phyloP scores from a whole-genome alignment of 495 filamentous ascomycete species.

The Hypoxylon cercidicola region DNA sequence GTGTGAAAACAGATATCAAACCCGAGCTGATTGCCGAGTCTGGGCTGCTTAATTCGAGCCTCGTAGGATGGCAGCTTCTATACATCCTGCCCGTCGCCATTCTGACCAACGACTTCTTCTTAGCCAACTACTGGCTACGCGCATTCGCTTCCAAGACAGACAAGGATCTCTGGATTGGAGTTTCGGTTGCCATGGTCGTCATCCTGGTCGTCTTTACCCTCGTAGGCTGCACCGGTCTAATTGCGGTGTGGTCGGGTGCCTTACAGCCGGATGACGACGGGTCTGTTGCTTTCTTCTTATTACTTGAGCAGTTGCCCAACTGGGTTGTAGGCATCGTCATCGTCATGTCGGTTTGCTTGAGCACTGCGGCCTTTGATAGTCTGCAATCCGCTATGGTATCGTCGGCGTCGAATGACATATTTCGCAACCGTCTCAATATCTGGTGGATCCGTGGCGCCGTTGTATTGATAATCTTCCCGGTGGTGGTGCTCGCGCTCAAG shows the following conservation, averaged over 20 bases:
- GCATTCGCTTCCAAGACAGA: conserved; percentile 83
- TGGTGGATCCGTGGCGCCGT: conserved; percentile 73
- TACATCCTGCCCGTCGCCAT: conserved; percentile 81
- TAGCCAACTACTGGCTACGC: conserved; percentile 81
- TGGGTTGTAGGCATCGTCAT: conserved; percentile 82
- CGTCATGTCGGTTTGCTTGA: conserved; percentile 77
- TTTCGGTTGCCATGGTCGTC: conserved; percentile 68
- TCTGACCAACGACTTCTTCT: conserved; percentile 81
- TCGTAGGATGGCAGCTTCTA: conserved; percentile 80
- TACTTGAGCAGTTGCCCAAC: conserved; percentile 72
- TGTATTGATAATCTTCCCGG: conserved; percentile 73
- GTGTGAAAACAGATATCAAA: conserved; percentile 75
- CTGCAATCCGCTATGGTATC: conserved; percentile 82
- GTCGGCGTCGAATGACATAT: conserved; percentile 78
- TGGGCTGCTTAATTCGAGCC: conserved; percentile 65
- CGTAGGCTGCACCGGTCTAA: conserved; percentile 72
- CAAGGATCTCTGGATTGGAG: conserved; percentile 76
- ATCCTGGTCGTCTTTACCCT: conserved; percentile 72
- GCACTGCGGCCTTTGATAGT: conserved; percentile 77
- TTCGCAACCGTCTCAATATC: conserved; percentile 76
- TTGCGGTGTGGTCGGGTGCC: conserved; percentile 78
- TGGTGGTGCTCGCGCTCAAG: conserved; percentile 74
- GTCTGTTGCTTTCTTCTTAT: conserved; percentile 75
- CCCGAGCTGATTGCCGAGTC: conserved; percentile 69
- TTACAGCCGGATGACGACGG: conserved; percentile 66